A percentile compares a stretch with the other conserved stretches of the same genome.
Conservation (phyloP, 768 basidiomycete species). For the Trametes coccinea region DNA sequence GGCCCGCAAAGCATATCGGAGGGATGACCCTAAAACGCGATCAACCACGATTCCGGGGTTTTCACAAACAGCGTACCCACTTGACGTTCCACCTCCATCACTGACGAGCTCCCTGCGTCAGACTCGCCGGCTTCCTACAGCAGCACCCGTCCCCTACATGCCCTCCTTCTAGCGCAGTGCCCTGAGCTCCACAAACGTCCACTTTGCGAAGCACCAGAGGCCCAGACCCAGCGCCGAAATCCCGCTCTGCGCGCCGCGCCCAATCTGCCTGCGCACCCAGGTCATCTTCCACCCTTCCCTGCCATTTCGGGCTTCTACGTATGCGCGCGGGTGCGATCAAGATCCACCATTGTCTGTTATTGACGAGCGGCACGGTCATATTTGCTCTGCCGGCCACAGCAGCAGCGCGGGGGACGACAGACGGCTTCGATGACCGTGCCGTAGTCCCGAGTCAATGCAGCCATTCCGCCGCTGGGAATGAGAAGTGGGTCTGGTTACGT, state of each 20-base stretch:
- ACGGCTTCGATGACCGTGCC: constrained; percentile 1
- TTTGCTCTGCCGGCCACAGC: no score
- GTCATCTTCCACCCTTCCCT: neutral
- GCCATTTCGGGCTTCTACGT: neutral
- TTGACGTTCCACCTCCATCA: neutral
- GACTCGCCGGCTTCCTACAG: neutral
- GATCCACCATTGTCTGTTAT: neutral
- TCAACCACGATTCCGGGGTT: neutral
- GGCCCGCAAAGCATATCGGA: neutral
- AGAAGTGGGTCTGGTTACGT: constrained; percentile 15
- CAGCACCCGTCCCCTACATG: neutral
- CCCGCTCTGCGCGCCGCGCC: neutral
- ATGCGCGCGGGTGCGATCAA: neutral
- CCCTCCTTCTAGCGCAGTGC: neutral
- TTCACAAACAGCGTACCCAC: neutral
- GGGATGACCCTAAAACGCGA: neutral
- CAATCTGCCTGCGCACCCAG: neutral
- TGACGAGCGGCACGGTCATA: no score
- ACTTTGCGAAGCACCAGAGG: constrained; percentile 2
- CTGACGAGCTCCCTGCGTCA: constrained; percentile 7
- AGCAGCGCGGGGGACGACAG: constrained; percentile 3
- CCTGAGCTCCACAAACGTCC: neutral
- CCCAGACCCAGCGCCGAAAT: constrained; percentile 3
- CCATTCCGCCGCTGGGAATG: constrained; percentile 7
- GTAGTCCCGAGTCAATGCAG: constrained; percentile 3